phyloP scores from a whole-genome alignment of 106 monocot genomes.

The Dendrobium huoshanense region DNA sequence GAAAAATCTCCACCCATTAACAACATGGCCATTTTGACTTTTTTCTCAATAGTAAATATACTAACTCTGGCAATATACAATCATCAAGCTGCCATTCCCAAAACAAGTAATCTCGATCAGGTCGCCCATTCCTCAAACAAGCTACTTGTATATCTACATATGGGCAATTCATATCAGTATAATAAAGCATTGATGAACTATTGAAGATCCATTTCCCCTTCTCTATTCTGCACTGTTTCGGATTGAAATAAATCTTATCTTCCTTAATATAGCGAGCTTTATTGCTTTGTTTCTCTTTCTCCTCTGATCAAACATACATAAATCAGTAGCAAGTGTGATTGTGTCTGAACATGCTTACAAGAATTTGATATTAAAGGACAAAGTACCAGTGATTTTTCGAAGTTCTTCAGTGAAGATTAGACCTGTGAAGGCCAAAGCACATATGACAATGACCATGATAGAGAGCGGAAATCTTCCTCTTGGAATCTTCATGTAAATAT shows the following conservation, averaged over 20 bases:
- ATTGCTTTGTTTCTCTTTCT: neutral
- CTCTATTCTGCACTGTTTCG: neutral
- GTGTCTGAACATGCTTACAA: neutral
- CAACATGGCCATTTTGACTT: too few species aligned
- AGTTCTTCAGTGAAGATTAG: constrained; percentile 70
- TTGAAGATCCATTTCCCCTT: constrained; percentile 5
- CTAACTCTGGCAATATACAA: neutral
- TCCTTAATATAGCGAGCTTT: neutral
- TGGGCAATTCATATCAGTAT: neutral
- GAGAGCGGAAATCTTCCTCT: constrained; percentile 47
- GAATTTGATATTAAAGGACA: constrained; percentile 30
- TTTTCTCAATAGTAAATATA: neutral
- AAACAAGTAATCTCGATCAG: neutral
- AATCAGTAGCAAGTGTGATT: neutral
- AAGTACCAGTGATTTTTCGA: constrained; percentile 45
- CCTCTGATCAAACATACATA: constrained; percentile 11
- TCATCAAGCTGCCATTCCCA: constrained; percentile 9
- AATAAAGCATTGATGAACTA: neutral
- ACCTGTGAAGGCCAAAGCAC: constrained; percentile 42
- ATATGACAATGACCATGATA: constrained; percentile 30
- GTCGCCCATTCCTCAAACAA: neutral
- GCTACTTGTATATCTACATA: neutral
- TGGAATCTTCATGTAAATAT: constrained; percentile 25
- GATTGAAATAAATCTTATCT: neutral
- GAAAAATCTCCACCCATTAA: too few species aligned